These are phyloP conservation scores for Phytophthora nicotianae DNA, from an alignment of 352 stramenopile species.

Conservation along the genomic window DNA sequence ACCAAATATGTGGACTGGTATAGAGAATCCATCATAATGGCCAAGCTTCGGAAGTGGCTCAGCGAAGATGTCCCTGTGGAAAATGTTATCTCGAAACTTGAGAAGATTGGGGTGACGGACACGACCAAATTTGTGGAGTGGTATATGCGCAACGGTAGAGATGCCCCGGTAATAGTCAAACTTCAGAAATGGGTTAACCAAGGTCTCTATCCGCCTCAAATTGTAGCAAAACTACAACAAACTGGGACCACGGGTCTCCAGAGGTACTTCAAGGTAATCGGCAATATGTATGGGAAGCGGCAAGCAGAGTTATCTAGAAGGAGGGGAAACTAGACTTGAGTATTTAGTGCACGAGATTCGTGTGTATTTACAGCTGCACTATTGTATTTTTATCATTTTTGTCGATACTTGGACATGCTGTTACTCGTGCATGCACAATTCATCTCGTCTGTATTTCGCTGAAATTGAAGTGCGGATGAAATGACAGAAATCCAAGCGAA, in stretches of 20 bases:
- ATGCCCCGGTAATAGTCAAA: background rate
- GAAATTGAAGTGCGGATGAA: too few relatives aligned
- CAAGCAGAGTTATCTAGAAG: background rate
- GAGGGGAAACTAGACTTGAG: background rate
- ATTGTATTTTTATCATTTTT: too few relatives aligned
- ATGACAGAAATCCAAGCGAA: too few relatives aligned
- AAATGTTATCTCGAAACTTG: too few relatives aligned
- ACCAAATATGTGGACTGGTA: too few relatives aligned
- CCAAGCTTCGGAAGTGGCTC: too few relatives aligned
- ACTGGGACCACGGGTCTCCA: background rate
- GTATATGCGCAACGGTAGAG: slow-evolving; percentile 20
- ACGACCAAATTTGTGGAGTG: slow-evolving; percentile 4
- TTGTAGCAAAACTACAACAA: background rate
- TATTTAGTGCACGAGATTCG: background rate
- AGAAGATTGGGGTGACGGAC: slow-evolving; percentile 8
- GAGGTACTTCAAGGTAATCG: background rate
- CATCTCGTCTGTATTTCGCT: too few relatives aligned
- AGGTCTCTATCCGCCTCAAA: slow-evolving; percentile 4
- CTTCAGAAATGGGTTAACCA: slow-evolving; percentile 8
- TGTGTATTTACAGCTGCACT: too few relatives aligned
- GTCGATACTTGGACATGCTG: too few relatives aligned
- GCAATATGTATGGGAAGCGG: background rate
- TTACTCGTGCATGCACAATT: too few relatives aligned
- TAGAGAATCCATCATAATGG: too few relatives aligned
- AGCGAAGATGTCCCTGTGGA: too few relatives aligned